phyloP scores from a whole-genome alignment of 768 basidiomycete genomes.

The Psilocybe cubensis region DNA sequence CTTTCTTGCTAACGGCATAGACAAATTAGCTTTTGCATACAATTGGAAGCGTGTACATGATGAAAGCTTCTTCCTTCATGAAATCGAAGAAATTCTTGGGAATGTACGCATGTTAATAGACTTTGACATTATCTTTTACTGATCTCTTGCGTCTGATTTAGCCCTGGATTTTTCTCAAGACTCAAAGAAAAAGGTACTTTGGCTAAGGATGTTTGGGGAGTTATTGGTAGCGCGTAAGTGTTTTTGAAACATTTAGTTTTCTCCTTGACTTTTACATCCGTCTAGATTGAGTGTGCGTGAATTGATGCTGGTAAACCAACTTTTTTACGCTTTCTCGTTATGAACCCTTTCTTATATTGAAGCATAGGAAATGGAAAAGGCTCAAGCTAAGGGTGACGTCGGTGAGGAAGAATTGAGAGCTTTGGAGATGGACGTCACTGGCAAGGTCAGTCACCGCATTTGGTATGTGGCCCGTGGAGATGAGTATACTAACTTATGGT shows the following conservation, averaged over 20 bases:
- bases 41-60: constrained; percentile 90
- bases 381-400: constrained; percentile 88
- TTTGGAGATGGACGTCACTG: constrained; percentile 91
- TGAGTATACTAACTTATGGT: background rate
- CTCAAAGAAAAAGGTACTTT: constrained; percentile 93
- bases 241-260: constrained; percentile 3
- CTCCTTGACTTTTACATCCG: constrained; percentile 7
- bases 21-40: constrained; percentile 81
- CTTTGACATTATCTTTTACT: background rate
- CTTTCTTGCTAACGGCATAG: background rate
- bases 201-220: constrained; percentile 96
- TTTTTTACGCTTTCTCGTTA: background rate
- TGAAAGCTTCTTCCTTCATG: constrained; percentile 90
- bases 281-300: constrained; percentile 72
- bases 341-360: constrained; percentile 6
- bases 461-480: background rate
- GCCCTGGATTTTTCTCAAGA: constrained; percentile 90
- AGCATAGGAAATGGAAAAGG: constrained; percentile 82
- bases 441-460: constrained; percentile 57
- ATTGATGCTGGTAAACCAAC: constrained; percentile 59
- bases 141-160: constrained; percentile 25
- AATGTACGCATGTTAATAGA: constrained; percentile 55
- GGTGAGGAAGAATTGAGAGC: constrained; percentile 85
- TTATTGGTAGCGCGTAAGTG: constrained; percentile 92
- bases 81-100: constrained; percentile 92